These are phyloP conservation scores for Lepraria neglecta DNA, from an alignment of 495 filamentous ascomycete species.

Conservation along the genomic window DNA sequence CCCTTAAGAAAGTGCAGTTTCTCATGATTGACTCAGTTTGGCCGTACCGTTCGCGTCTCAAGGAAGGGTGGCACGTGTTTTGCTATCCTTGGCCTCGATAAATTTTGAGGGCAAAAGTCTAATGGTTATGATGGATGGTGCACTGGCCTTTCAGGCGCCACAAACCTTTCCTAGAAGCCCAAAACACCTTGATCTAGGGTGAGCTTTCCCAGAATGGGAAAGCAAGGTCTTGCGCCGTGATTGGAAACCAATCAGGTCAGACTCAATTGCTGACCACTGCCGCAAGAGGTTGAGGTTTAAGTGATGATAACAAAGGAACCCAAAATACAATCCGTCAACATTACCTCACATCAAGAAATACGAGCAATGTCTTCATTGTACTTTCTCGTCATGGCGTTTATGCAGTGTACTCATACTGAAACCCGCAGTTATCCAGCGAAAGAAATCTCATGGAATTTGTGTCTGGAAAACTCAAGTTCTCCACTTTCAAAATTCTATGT, in stretches of 20 bases:
- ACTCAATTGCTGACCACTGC: not conserved
- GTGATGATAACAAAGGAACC: not conserved
- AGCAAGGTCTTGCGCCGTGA: not conserved
- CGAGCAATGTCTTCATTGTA: not conserved
- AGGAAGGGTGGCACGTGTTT: too few species aligned
- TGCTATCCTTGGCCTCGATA: not conserved
- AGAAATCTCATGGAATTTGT: not conserved
- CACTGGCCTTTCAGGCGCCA: constrained; percentile 1
- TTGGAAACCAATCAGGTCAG: not conserved
- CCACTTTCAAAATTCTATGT: too few species aligned
- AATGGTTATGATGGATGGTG: not conserved
- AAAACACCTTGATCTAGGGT: not conserved
- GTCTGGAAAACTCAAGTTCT: not conserved
- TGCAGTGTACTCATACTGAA: not conserved
- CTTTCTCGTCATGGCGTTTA: not conserved
- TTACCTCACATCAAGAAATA: not conserved
- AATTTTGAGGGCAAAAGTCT: not conserved
- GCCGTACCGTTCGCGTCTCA: not conserved
- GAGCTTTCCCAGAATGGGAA: not conserved
- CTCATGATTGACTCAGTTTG: not conserved
- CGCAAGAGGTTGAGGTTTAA: not conserved
- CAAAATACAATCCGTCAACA: not conserved
- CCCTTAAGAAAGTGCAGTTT: not conserved
- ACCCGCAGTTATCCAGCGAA: not conserved
- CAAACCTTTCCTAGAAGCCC: not conserved